Base-by-base conservation (phyloP, 2,329 filamentous ascomycete genomes). In the Ceratocystis ficicola region DNA sequence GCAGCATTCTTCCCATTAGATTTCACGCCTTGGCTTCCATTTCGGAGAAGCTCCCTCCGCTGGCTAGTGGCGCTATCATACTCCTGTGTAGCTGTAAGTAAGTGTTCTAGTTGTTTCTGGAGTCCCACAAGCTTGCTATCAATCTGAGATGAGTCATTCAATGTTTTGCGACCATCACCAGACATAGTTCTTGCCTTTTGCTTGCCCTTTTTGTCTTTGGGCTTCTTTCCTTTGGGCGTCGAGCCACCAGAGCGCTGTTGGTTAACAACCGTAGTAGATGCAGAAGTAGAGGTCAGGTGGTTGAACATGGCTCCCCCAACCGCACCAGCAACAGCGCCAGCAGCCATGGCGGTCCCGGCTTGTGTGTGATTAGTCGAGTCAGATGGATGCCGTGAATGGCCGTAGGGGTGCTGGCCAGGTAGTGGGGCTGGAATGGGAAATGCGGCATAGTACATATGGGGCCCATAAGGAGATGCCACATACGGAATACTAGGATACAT, bases 61-160 rank as follows among this genome's bases (percentile, higher is more conserved):
- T 48, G 6, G 41, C 41, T 61, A 5, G 41, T 10, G 1, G 63
- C 25, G n/a, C 63, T 65, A 61, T 65, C 63, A 41, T 65, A 65
- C 55, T 65, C 52, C 25, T 65, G 50, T 28, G 63, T 65, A 30
- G 55, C 63, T 65, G 63, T 65, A 65, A 65, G 63, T 44, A 65
- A 60, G 20, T 62, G 41, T 62, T 46, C 63, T 22, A 65, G 5
- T 60, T 65, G 25, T 36, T 48, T 36, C 12, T 55, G 44, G 5
- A 65, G 55, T 28, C 57, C 46, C 25, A 60, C 46, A 15, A 65
- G 55, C 44, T 65, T 44, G 8, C 20, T 30, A 20, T 65, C 64
- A 10, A 65, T 44, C 4, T 52, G 46, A 25, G 62, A 64, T 2
- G 62, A n/a, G n/a, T 48, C 61, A 15, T 30, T 61, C 28, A 22